Percentiles rank a stretch among this genome's conserved stretches.
These are phyloP conservation scores for Talaromyces sp. DNA, from an alignment of 2,329 filamentous ascomycete species.

Conservation along the genomic window DNA sequence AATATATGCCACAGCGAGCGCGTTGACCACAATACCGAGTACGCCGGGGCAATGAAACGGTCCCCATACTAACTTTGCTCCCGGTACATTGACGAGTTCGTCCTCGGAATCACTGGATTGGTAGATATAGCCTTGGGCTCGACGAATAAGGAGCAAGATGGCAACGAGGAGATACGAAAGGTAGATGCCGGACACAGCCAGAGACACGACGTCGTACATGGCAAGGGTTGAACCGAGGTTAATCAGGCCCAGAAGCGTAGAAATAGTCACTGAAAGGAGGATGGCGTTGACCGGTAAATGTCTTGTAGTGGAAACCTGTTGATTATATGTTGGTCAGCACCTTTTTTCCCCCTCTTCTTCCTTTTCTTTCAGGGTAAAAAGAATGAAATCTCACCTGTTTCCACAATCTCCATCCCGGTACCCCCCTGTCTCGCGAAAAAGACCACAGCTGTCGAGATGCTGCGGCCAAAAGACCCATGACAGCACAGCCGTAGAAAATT, in stretches of 20 bases:
- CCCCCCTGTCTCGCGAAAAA: slow-evolving; percentile 39
- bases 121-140: not conserved
- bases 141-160: not conserved
- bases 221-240: slow-evolving; percentile 45
- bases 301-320: slow-evolving; percentile 1
- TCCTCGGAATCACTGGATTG: slow-evolving; percentile 1
- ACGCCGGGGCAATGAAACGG: slow-evolving; percentile 4
- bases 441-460: slow-evolving; percentile 38
- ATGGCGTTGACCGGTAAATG: slow-evolving; percentile 34
- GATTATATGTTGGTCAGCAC: not conserved
- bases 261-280: slow-evolving; percentile 18
- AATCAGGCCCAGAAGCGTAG: slow-evolving; percentile 36
- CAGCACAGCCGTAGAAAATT: not conserved
- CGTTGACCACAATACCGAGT: slow-evolving; percentile 1
- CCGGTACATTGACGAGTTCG: slow-evolving; percentile 2
- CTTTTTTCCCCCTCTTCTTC: slow-evolving; percentile 14
- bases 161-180: slow-evolving; percentile 43
- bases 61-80: not conserved
- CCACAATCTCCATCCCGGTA: slow-evolving; percentile 24
- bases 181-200: slow-evolving; percentile 45
- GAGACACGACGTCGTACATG: slow-evolving; percentile 49
- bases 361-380: slow-evolving; percentile 14
- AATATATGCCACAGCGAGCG: not conserved
- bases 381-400: slow-evolving; percentile 18
- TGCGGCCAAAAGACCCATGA: slow-evolving; percentile 12